These are phyloP conservation scores for Globisporangium cystogenes DNA, from an alignment of 352 stramenopile species.

Conservation along the genomic window DNA sequence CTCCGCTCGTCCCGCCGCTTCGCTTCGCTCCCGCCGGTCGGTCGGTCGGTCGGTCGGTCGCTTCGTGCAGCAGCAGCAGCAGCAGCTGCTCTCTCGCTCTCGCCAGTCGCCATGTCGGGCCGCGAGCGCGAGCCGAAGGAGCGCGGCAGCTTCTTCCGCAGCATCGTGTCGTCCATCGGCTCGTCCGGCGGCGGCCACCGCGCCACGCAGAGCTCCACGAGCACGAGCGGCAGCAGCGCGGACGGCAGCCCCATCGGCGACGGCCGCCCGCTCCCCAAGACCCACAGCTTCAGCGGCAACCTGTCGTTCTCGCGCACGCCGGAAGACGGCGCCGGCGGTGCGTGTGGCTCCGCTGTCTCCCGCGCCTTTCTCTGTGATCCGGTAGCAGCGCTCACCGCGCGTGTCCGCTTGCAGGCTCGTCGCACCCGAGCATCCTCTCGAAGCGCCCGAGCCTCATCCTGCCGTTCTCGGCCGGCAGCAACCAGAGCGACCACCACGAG, in stretches of 20 bases:
- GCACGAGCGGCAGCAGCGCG: constrained; percentile 21
- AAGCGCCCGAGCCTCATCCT: constrained; percentile 77
- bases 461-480: constrained; percentile 30
- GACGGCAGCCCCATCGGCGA: constrained; percentile 19
- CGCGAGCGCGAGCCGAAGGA: constrained; percentile 25
- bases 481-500: constrained; percentile 11
- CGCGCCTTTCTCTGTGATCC: too few relatives aligned
- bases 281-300: constrained; percentile 73
- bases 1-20: too few relatives aligned
- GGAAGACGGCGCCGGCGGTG: constrained; percentile 23
- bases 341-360: too few relatives aligned
- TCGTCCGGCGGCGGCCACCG: constrained; percentile 26
- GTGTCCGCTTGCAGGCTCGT: constrained; percentile 3
- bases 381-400: too few relatives aligned
- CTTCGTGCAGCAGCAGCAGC: too few relatives aligned
- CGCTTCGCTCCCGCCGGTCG: too few relatives aligned
- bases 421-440: constrained; percentile 47
- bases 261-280: constrained; percentile 30
- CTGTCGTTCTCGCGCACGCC: constrained; percentile 51
- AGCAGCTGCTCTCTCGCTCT: background rate
- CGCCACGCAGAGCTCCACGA: constrained; percentile 24
- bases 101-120: constrained; percentile 21
- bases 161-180: constrained; percentile 55
- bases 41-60: too few relatives aligned
- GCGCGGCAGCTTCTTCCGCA: constrained; percentile 46